Base-by-base conservation (phyloP, 805 yeast genomes). In the Naumovozyma dairenensis region DNA sequence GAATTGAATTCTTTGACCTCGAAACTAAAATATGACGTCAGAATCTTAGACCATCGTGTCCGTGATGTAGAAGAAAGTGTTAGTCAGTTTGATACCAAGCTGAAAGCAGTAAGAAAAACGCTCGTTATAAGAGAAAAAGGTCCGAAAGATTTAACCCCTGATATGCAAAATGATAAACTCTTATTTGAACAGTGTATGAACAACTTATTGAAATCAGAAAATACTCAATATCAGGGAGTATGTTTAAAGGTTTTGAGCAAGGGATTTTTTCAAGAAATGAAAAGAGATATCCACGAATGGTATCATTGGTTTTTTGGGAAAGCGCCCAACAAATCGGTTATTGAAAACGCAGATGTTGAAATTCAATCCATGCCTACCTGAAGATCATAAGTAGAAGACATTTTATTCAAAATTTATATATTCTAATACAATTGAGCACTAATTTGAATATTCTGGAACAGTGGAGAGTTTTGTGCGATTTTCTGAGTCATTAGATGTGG, bases 1-100 rank as follows among this genome's bases (percentile, higher is more conserved):
- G 80, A 76, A 38, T 59, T 76, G 13, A 71, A 69, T 32, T 70
- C 78, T 6, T 57, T 73, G 33, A 69, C 74, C 19, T 75, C 82
- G 3, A 65, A 78, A 40, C 51, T 81, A 31, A 74, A 74, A 43
- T 81, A 81, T 51, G 89, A 81, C 50, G 59, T 77, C 26, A 60
- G 81, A 21, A 60, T 77, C 25, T 53, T 81, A 21, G 69, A 69
- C 20, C 67, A 71, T 18, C 75, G 80, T 44, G 67, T 81, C 30
- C 66, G 73, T 28, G 92, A 81, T 46, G 77, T 80, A 6, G 83
- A 77, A 45, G 78, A 76, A 19, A 67, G 77, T 31, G 65, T 74
- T 35, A 60, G 62, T 29, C 57, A 65, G 29, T 72, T 73, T 52
- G 57, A 58, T 31, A 25, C 38, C 3, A 58, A 53, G 32, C 19